Evolutionary conservation across 176 grass and related monocot genomes (phyloP).

Genomic region (Secale cereale): DNA sequence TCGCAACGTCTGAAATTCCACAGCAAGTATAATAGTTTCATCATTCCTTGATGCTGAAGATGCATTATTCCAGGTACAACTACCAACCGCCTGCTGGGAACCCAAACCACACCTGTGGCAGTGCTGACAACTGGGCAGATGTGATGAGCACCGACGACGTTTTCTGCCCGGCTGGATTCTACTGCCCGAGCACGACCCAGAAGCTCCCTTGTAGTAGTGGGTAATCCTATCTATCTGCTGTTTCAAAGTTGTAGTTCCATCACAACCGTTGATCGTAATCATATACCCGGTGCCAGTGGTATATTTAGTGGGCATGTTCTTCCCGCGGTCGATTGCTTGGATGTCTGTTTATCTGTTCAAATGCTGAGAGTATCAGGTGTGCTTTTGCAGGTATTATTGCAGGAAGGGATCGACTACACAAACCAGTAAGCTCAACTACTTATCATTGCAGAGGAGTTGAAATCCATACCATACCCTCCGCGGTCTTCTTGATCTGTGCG

Average conservation of each 20-base stretch:
- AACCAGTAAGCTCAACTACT: constrained; percentile 56
- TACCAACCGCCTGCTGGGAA: constrained; percentile 80
- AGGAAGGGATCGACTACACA: constrained; percentile 76
- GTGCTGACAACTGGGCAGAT: constrained; percentile 82
- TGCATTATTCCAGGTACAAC: constrained; percentile 52
- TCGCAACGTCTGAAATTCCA: background rate
- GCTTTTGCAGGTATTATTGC: constrained; percentile 71
- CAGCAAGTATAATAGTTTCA: background rate
- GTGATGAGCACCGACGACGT: constrained; percentile 58
- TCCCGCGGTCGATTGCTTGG: background rate
- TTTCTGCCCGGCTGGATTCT: constrained; percentile 89
- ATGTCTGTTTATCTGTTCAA: background rate
- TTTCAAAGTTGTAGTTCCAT: constrained; percentile 22
- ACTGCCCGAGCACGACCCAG: constrained; percentile 86
- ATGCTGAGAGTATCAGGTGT: constrained; percentile 16
- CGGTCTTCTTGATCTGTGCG: background rate
- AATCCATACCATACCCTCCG: background rate
- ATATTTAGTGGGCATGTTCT: background rate
- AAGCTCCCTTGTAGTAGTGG: constrained; percentile 97
- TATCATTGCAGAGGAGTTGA: constrained; percentile 13
- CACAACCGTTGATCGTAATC: background rate
- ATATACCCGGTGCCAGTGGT: background rate
- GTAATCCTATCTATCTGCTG: constrained; percentile 73
- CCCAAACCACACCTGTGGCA: constrained; percentile 84
- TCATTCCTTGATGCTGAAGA: background rate